Evolutionary conservation across 1,284 basidiomycete genomes (phyloP).

Genomic region (Naganishia cerealis): DNA sequence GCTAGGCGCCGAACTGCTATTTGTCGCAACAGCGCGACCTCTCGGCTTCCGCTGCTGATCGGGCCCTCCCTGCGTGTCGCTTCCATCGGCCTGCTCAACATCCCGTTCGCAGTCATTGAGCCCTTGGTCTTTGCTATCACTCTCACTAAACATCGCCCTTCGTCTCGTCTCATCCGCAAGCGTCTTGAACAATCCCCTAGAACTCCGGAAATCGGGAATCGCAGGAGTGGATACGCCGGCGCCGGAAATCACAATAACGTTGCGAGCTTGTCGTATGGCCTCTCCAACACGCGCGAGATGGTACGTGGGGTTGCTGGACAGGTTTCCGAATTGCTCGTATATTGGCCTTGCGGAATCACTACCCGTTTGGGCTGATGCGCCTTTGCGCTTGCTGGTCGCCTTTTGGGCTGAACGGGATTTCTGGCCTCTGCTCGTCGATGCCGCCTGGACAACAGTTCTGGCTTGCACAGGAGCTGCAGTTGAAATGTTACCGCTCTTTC

Average conservation of each 20-base stretch:
- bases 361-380: background rate
- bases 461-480: background rate
- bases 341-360: background rate
- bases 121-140: constrained; percentile 63
- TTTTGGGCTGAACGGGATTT: background rate
- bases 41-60: background rate
- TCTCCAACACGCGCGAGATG: constrained; percentile 37
- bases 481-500: background rate
- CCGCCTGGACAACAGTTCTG: no score
- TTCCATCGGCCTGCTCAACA: constrained; percentile 57
- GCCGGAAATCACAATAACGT: constrained; percentile 82
- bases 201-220: constrained; percentile 88
- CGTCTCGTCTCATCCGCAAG: constrained; percentile 56
- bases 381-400: constrained; percentile 10
- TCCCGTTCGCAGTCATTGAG: constrained; percentile 30
- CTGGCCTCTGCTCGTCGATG: background rate
- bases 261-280: constrained; percentile 71
- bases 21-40: background rate
- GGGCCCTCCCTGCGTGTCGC: background rate
- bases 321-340: constrained; percentile 27
- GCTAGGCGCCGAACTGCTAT: constrained; percentile 14
- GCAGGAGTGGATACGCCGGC: constrained; percentile 88
- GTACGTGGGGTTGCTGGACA: constrained; percentile 28
- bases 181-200: constrained; percentile 76
- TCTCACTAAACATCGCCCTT: constrained; percentile 54